These are phyloP conservation scores for Neurospora sp. DNA, from an alignment of 495 filamentous ascomycete species.

Conservation along the genomic window DNA sequence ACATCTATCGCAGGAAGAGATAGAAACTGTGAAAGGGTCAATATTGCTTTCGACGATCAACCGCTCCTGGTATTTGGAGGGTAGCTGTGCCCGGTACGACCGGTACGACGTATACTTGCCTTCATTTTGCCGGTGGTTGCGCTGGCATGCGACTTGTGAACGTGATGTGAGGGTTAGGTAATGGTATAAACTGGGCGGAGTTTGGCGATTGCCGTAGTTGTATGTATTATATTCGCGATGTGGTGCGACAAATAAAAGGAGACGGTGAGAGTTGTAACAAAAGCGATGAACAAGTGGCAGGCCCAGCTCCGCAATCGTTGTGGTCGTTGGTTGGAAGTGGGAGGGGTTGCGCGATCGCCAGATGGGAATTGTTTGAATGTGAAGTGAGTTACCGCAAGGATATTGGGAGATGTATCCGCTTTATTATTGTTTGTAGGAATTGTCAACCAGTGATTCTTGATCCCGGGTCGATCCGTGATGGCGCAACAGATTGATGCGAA, in stretches of 20 bases:
- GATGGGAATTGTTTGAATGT: neutral
- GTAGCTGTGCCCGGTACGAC: neutral
- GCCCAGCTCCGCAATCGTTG: neutral
- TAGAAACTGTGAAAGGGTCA: constrained; percentile 55
- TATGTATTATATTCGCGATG: neutral
- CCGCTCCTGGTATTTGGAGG: neutral
- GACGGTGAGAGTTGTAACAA: neutral
- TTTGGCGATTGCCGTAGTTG: neutral
- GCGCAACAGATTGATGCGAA: neutral
- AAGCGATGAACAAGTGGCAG: neutral
- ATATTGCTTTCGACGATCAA: neutral
- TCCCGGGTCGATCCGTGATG: neutral
- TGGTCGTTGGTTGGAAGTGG: neutral
- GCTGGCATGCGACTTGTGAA: constrained; percentile 1
- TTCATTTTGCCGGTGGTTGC: constrained; percentile 27
- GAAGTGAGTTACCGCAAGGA: neutral
- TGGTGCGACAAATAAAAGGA: neutral
- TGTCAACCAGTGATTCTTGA: neutral
- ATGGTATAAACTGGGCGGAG: neutral
- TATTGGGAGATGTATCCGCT: neutral
- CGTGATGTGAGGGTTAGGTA: neutral
- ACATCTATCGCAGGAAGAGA: constrained; percentile 81
- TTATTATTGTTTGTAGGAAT: neutral
- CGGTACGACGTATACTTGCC: constrained; percentile 12
- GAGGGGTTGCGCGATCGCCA: neutral